phyloP scores from a whole-genome alignment of 306 rosid species.

The Dryas drummondii region DNA sequence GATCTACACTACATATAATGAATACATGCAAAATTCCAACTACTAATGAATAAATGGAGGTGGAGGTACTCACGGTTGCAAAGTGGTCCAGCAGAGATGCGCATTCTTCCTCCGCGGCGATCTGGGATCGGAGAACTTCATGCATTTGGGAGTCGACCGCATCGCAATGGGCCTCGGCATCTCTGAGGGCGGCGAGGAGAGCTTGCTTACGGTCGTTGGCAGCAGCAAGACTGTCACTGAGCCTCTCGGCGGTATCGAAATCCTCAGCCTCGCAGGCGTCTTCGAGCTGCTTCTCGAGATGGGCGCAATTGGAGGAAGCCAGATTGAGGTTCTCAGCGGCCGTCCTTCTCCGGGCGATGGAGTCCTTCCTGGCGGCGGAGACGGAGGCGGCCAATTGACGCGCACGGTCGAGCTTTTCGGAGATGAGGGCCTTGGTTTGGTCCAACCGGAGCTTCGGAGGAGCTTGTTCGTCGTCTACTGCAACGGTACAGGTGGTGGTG shows the following conservation, averaged over 20 bases:
- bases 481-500: neutral
- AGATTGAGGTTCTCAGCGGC: slow-evolving; percentile 41
- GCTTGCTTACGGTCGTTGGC: slow-evolving; percentile 54
- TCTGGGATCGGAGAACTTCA: slow-evolving; percentile 47
- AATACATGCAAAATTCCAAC: too few relatives aligned
- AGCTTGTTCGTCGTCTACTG: neutral
- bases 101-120: slow-evolving; percentile 64
- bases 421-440: slow-evolving; percentile 41
- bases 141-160: slow-evolving; percentile 60
- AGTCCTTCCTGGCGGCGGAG: slow-evolving; percentile 55
- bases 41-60: neutral
- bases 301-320: slow-evolving; percentile 36
- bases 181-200: slow-evolving; percentile 39
- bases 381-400: slow-evolving; percentile 47
- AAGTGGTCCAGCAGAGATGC: slow-evolving; percentile 47
- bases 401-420: slow-evolving; percentile 49
- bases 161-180: slow-evolving; percentile 51
- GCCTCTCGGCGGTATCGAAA: slow-evolving; percentile 68
- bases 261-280: slow-evolving; percentile 83
- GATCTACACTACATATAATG: too few relatives aligned
- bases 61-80: slow-evolving; percentile 44
- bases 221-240: slow-evolving; percentile 60
- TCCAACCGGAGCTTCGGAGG: slow-evolving; percentile 39
- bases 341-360: slow-evolving; percentile 55
- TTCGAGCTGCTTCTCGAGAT: slow-evolving; percentile 70